Evolutionary conservation across 2,329 filamentous ascomycete species (phyloP), one percentile per base, ranked within the genome.

Genomic region (Colletotrichum agaves): DNA sequence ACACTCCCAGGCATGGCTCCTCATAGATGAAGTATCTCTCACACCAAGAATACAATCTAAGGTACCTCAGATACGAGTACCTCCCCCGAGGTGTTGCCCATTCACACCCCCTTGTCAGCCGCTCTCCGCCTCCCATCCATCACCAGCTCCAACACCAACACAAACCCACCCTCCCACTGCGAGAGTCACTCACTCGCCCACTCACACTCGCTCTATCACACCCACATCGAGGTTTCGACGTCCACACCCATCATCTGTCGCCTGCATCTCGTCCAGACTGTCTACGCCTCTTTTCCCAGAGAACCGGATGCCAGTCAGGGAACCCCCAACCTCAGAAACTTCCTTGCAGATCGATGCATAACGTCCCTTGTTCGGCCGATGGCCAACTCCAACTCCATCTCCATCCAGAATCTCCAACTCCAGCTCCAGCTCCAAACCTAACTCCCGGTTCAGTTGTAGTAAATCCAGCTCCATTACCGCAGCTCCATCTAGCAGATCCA

Each of bases 341-440:
- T 39, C 47, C 55, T 49, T 67, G 64, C 61, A 67, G 61, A 67
- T 67, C 64, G 61, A 61, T 67, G 61, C 64, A 67, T 60, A 67
- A 60, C 53, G 64, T 67, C 44, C 53, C 64, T 67, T 60, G 52
- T 58, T 63, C 53, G 64, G 46, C 61, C 61, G 61, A 46, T 37
- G 57, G 46, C 44, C 52, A 61, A 8, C 44, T 47, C 50, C 41
- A 57, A 37, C 23, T 59, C 27, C 56, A 39, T 21, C 41, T 37
- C n/a, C 33, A 21, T 53, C 35, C 35, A 37, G 35, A 37, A 37
- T 4, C 23, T 41, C 39, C 41, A 27, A 15, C 11, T 46, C 27
- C 57, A 23, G 43, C 44, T 47, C 35, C 44, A n/a, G 13, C 33
- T 21, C 57, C 31, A n/a, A n/a, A n/a, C n/a, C n/a, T n/a, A 53